Base-by-base conservation (phyloP, 352 stramenopile genomes). In the Phytophthora cryptogea region DNA sequence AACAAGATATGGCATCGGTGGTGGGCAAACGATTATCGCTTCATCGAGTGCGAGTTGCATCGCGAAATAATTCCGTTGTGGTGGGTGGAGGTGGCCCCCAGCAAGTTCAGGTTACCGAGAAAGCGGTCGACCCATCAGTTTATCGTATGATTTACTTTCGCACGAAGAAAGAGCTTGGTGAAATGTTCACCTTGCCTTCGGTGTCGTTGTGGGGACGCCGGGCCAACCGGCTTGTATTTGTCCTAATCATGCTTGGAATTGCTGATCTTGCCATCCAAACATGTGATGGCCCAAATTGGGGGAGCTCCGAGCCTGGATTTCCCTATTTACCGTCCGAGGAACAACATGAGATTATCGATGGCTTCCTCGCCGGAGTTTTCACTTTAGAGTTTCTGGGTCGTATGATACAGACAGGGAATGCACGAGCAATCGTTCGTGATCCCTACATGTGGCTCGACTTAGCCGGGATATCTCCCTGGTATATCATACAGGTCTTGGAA, bases 231-330 rank as follows among this genome's bases (percentile, higher is more conserved):
- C n/a, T 72, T 3, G 66, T 84, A 6, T 88, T 87, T 52, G 36
- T 83, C 28, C 63, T 73, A 33, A 89, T 91, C 44, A 47, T 89
- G 11, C 4, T 86, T 11, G 83, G 77, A 35, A 77, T 80, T 37
- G 49, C 37, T 1, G 42, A 70, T 10, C 64, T 91, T n/a, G 76
- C 79, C 8, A 64, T 83, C 5, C 63, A 88, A 58, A 91, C 81
- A 5, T 89, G 77, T 28, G 81, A 91, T 41, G 84, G 84, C 0
- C 66, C 70, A 9, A 86, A 88, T 50, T 55, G 72, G 33, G 63
- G 53, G 11, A 80, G 75, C 5, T 74, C 80, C 1, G 66, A 83
- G n/a, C 84, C 84, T 5, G 74, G 59, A 6, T 93, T 83, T 47
- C 78, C 81, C 14, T 80, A 76, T 39, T 46, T 93, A 10, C 81